Base-by-base conservation (phyloP, 768 basidiomycete genomes). In the Rubroboletus pulcherrimus region DNA sequence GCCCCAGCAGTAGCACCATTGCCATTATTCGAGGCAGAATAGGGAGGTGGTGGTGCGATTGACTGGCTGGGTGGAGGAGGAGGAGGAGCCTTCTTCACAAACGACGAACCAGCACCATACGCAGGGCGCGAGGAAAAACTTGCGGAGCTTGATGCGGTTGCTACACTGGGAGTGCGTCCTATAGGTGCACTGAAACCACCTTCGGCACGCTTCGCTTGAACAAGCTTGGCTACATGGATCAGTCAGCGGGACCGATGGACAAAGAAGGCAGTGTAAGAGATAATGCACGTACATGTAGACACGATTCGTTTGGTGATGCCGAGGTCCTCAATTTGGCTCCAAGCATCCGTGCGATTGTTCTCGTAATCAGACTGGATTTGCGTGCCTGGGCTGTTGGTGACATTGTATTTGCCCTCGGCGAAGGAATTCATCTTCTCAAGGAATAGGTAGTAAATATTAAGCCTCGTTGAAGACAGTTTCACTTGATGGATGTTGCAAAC, bases 381-480 rank as follows among this genome's bases (percentile, higher is more conserved):
- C 19, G 84, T 77, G 7, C 83, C 82, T 26, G 84, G 75, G 19
- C 82, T 69, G 54, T 84, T 87, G 45, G 83, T 70, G 38, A 89
- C 74, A 55, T 89, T 85, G 70, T 87, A 94, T 65, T 89, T 92
- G 49, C 81, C 80, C 57, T 85, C 87, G 2, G 90, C 84, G 65
- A 95, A 98, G 37, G 82, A 81, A 68, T 90, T 89, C 75, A 98
- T 77, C 77, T 95, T 98, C 75, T 99, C 97, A 56, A 97, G 79
- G 68, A 98, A 83, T 54, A 97, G 77, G 73, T 98, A 98, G 76
- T 86, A 95, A 55, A 95, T 87, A 71, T 97, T 96, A 63, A 96
- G 77, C 73, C 93, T 96, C 59, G 47, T 34, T 29, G 24, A 44
- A 19, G 42, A 24, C 26, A 26, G 43, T 19, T 38, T 53, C 47